Evolutionary conservation across 2,329 filamentous ascomycete species (phyloP), one percentile per base, ranked within the genome.

Genomic region (Stagonosporopsis rhizophila): DNA sequence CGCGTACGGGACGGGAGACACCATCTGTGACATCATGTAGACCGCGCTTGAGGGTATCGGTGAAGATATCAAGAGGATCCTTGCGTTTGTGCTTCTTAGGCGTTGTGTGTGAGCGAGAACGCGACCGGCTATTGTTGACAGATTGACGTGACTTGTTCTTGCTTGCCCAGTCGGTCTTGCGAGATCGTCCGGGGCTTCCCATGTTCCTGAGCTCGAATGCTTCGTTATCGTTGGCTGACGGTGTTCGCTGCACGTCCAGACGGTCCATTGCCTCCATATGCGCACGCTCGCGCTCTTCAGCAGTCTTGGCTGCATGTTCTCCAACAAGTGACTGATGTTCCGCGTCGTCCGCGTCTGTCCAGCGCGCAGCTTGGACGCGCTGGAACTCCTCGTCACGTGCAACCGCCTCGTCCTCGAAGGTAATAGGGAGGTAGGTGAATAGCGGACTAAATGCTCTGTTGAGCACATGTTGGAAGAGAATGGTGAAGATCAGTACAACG

Each of bases 401-500:
- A 0, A 95, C 91, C 2, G 95, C 95, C 71, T 97, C 94, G 61
- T 98, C 95, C 74, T 99, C 95, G 52, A 98, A 87, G 0, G 94
- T 98, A 61, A 98, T 96, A 0, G 95, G 95, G 3, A 99, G 80
- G 69, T 96, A 96, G 35, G 89, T 86, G 72, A 96, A 88, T 9
- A 99, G 82, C 2, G 95, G 94, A 0, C 86, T 85, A 65, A 99
- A 98, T 0, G 92, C 90, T 50, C 82, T 80, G 74, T 96, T 96
- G 47, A 98, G 82, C 1, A 96, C 78, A 37, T 89, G 76, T 72
- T 99, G 95, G 67, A 90, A 99, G 4, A 91, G 67, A 1, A 84
- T 76, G 0, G 95, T 99, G 12, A 94, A 78, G 41, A 87, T 69
- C 1, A 89, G 69, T 2, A 88, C 83, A 3, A 96, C 80, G 52